Conservation (phyloP, 495 filamentous ascomycete species). For the Penicillium silybi region DNA sequence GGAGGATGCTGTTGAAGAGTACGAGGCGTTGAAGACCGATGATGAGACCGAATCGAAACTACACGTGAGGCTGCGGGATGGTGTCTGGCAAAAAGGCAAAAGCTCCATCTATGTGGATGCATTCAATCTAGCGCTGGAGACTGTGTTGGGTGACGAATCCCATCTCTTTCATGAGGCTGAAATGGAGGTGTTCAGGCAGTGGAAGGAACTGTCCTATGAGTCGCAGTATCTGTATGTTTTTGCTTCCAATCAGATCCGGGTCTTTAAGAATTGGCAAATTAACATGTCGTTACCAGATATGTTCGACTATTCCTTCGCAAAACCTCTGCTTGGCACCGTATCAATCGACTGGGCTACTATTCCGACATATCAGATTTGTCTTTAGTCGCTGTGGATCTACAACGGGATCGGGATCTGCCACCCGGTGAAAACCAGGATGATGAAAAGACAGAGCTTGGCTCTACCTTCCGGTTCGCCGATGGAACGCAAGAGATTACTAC, state of each 20-base stretch:
- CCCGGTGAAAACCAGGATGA: constrained; percentile 17
- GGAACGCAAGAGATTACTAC: constrained; percentile 67
- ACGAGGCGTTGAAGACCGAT: constrained; percentile 59
- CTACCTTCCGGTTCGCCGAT: constrained; percentile 74
- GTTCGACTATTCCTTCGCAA: constrained; percentile 93
- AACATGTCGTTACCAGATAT: constrained; percentile 51
- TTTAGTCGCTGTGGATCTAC: constrained; percentile 58
- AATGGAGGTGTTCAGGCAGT: constrained; percentile 69
- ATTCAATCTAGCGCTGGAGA: constrained; percentile 90
- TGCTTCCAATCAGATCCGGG: not conserved
- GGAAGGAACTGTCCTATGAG: constrained; percentile 74
- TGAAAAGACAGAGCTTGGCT: constrained; percentile 43
- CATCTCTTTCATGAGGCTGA: constrained; percentile 85
- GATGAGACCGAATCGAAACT: constrained; percentile 32
- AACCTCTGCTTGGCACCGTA: constrained; percentile 89
- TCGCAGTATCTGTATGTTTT: constrained; percentile 79
- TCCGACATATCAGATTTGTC: constrained; percentile 75
- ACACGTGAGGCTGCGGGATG: constrained; percentile 48
- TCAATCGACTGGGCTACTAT: constrained; percentile 70
- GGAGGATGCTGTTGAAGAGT: constrained; percentile 72
- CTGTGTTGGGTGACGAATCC: constrained; percentile 82
- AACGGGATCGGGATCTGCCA: constrained; percentile 36
- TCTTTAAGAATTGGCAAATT: constrained; percentile 1
- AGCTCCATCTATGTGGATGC: constrained; percentile 97
- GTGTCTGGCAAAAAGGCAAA: constrained; percentile 57